A percentile compares a stretch with the other conserved stretches of the same genome.
phyloP scores from a whole-genome alignment of 129 eudicot species.

The Artemisia argyi region DNA sequence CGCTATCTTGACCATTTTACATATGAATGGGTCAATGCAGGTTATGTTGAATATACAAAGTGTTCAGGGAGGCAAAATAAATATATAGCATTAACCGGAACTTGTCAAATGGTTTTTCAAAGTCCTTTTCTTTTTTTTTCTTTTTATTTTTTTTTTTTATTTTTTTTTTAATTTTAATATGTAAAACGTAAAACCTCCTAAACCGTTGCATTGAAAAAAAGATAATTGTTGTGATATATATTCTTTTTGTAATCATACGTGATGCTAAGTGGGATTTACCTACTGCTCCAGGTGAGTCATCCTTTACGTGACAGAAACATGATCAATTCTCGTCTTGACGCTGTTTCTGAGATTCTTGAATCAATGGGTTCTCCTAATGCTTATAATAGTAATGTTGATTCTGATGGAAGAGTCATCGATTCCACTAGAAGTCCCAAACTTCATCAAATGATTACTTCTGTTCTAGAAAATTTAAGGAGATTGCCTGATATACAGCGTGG shows the following conservation, averaged over 20 bases:
- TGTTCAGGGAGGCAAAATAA: too few relatives aligned
- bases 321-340: constrained; percentile 84
- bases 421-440: constrained; percentile 41
- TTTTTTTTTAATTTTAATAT: too few relatives aligned
- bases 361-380: constrained; percentile 56
- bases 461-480: constrained; percentile 57
- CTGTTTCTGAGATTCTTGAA: constrained; percentile 81
- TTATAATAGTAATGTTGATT: background rate
- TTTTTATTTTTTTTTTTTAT: too few relatives aligned
- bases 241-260: background rate
- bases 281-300: constrained; percentile 68
- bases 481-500: constrained; percentile 96
- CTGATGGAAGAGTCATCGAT: constrained; percentile 25
- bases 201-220: too few relatives aligned
- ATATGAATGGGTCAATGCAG: background rate
- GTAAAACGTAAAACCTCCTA: too few relatives aligned
- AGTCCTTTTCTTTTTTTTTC: too few relatives aligned
- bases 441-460: constrained; percentile 59
- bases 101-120: too few relatives aligned
- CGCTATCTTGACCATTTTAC: background rate
- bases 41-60: too few relatives aligned
- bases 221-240: too few relatives aligned
- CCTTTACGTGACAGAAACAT: constrained; percentile 76
- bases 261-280: constrained; percentile 18
- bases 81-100: too few relatives aligned